Percentiles rank a stretch among this genome's conserved stretches.
Evolutionary conservation across 208 protist species (phyloP).

Genomic region (Strigomonas galati): DNA sequence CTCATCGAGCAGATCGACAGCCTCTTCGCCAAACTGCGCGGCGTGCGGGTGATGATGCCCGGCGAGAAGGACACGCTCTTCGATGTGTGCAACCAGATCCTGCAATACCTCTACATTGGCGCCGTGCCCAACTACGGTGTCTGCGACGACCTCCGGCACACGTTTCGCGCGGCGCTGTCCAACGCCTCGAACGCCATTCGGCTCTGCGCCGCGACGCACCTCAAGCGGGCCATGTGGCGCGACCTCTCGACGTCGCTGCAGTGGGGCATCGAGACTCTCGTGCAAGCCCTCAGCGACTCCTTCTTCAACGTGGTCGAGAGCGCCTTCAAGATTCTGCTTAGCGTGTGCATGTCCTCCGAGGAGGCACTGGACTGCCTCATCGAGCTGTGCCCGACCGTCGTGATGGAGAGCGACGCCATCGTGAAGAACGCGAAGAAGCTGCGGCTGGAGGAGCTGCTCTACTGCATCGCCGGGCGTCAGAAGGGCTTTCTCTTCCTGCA

Average conservation of each 20-base stretch:
- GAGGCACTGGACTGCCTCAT: constrained; percentile 86
- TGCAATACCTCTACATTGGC: constrained; percentile 73
- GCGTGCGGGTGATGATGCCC: constrained; percentile 36
- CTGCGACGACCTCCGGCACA: constrained; percentile 82
- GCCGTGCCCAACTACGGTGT: constrained; percentile 88
- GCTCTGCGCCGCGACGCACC: constrained; percentile 71
- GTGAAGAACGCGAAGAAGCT: constrained; percentile 62
- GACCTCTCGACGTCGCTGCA: constrained; percentile 84
- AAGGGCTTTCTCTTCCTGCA: constrained; percentile 84
- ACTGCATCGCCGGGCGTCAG: constrained; percentile 72
- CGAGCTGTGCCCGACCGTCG: constrained; percentile 65
- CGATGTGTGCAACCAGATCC: constrained; percentile 72
- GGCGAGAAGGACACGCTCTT: constrained; percentile 51
- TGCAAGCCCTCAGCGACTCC: constrained; percentile 75
- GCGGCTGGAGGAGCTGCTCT: constrained; percentile 60
- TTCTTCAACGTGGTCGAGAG: constrained; percentile 74
- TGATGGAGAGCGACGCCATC: constrained; percentile 85
- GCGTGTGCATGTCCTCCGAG: constrained; percentile 81
- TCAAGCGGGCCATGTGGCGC: constrained; percentile 74
- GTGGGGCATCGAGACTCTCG: constrained; percentile 83
- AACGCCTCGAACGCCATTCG: constrained; percentile 68
- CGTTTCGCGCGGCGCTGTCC: constrained; percentile 53
- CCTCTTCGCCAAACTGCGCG: constrained; percentile 64
- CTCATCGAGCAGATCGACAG: constrained; percentile 67
- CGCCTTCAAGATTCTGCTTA: constrained; percentile 80